Evolutionary conservation across 176 grass and related monocot genomes (phyloP).

Genomic region (Aegilops umbellulata): DNA sequence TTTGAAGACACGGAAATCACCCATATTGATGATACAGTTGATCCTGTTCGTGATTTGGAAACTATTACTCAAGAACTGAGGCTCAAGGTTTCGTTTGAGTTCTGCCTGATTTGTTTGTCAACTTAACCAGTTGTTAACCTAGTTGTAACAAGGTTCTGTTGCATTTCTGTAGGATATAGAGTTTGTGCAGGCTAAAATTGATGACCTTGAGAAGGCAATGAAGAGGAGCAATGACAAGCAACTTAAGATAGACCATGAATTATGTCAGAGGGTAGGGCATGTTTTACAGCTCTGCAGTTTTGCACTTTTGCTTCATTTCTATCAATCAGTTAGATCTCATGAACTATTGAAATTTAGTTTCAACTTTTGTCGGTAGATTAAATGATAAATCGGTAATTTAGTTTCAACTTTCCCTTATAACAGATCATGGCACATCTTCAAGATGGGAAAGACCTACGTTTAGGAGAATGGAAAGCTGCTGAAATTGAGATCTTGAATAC

Average conservation of each 20-base stretch:
- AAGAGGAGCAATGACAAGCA: slow-evolving; percentile 99
- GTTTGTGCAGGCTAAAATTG: slow-evolving; percentile 66
- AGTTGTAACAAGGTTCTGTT: not conserved
- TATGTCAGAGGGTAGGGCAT: slow-evolving; percentile 69
- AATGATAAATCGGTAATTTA: slow-evolving; percentile 2
- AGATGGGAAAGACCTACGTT: slow-evolving; percentile 80
- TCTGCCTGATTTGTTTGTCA: slow-evolving; percentile 15
- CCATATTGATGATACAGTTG: slow-evolving; percentile 91
- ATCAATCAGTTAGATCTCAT: slow-evolving; percentile 9
- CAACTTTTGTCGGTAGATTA: not conserved
- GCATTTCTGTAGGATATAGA: slow-evolving; percentile 75
- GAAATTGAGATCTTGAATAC: slow-evolving; percentile 97
- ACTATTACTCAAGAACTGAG: slow-evolving; percentile 88
- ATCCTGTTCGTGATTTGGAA: slow-evolving; percentile 98
- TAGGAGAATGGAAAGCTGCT: slow-evolving; percentile 94
- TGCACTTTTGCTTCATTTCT: not conserved
- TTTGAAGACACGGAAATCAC: slow-evolving; percentile 94
- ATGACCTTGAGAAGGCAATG: slow-evolving; percentile 93
- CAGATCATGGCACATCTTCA: slow-evolving; percentile 64
- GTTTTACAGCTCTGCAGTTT: not conserved
- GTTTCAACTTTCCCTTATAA: slow-evolving; percentile 8
- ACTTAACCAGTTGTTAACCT: not conserved
- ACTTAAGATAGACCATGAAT: slow-evolving; percentile 86
- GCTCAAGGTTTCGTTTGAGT: slow-evolving; percentile 66
- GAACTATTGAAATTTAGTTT: not conserved